Evolutionary conservation across 257 asterid genomes (phyloP).

Genomic region (Nicotiana knightiana): DNA sequence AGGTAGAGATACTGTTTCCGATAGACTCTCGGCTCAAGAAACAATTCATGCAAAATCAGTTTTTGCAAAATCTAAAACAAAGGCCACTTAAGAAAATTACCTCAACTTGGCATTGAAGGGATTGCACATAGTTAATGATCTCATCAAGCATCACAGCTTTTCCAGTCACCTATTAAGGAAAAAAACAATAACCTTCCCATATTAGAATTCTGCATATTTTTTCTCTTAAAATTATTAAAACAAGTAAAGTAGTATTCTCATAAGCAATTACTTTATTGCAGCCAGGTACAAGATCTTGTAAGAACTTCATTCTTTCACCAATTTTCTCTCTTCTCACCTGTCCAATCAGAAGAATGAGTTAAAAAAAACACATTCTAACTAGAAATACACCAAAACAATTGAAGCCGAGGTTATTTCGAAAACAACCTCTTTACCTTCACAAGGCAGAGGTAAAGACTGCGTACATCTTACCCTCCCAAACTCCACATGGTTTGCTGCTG

Average conservation of each 20-base stretch:
- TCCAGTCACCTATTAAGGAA: conserved; percentile 57
- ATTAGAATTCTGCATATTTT: neutral
- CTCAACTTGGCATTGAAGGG: conserved; percentile 85
- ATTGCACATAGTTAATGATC: conserved; percentile 84
- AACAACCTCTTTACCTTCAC: accelerated
- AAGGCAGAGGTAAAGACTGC: no score
- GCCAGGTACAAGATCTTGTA: conserved; percentile 94
- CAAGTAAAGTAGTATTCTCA: neutral
- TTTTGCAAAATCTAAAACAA: neutral
- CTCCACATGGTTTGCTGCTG: no score
- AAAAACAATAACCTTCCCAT: neutral
- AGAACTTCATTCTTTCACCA: conserved; percentile 79
- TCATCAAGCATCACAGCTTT: conserved; percentile 98
- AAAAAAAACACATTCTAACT: neutral
- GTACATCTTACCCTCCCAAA: no score
- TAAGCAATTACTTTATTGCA: conserved; percentile 65
- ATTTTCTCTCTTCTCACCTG: conserved; percentile 92
- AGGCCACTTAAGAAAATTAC: conserved; percentile 20
- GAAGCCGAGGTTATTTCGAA: no score
- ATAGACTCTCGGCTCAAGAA: no score
- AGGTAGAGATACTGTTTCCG: no score
- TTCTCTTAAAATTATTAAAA: neutral
- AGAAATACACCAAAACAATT: neutral
- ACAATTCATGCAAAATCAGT: no score
- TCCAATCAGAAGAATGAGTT: neutral